Percentiles rank a stretch among this genome's conserved stretches.
These are phyloP conservation scores for Camelina neglecta DNA, from an alignment of 345 rosid genomes.

Conservation along the genomic window DNA sequence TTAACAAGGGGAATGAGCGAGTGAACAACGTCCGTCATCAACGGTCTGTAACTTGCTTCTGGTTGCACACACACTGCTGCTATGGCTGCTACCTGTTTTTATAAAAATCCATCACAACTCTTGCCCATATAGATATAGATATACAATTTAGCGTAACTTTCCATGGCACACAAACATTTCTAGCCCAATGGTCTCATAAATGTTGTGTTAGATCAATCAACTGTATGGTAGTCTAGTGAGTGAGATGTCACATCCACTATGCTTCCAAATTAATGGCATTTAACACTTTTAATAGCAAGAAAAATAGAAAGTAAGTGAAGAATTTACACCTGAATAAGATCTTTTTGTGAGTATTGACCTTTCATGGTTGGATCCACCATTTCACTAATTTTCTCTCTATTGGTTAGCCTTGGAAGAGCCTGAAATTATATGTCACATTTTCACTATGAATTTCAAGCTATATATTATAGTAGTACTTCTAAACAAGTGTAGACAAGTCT, in stretches of 20 bases:
- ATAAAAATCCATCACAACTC: conserved; percentile 7
- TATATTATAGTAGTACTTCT: neutral
- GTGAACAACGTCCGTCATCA: conserved; percentile 96
- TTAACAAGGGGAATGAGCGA: conserved; percentile 80
- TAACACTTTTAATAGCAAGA: neutral
- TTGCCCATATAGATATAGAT: neutral
- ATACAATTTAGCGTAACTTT: neutral
- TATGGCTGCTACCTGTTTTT: conserved; percentile 78
- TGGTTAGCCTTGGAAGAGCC: conserved; percentile 90
- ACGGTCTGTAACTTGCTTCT: conserved; percentile 89
- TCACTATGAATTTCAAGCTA: neutral
- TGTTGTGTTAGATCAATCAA: neutral
- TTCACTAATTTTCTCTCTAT: conserved; percentile 65
- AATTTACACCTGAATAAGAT: conserved; percentile 70
- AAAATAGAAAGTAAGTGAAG: neutral
- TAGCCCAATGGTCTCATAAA: neutral
- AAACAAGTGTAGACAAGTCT: neutral
- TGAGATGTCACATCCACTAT: neutral
- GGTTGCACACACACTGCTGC: conserved; percentile 92
- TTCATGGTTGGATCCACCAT: conserved; percentile 83
- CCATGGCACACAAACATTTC: neutral
- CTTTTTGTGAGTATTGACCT: conserved; percentile 75
- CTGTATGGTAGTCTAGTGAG: neutral
- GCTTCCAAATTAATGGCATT: neutral
- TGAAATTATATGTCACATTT: conserved; percentile 29